These are phyloP conservation scores for Pelargonium nanum DNA, from an alignment of 345 rosid species.

Conservation along the genomic window DNA sequence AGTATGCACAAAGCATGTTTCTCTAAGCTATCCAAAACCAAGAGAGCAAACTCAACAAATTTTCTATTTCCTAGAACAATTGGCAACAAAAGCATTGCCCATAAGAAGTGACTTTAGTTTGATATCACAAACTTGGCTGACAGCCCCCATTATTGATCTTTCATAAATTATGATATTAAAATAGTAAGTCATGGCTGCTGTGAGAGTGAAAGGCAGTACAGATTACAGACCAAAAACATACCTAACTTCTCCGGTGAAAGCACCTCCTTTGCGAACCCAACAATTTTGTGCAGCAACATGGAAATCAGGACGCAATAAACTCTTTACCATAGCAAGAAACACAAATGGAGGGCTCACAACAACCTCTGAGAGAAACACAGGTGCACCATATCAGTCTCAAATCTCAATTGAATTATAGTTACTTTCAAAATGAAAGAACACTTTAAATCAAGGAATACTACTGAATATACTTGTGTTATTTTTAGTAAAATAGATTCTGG, in stretches of 20 bases:
- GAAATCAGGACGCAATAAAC: slow-evolving; percentile 51
- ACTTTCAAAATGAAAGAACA: neutral
- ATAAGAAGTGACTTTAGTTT: too few species aligned
- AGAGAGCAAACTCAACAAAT: too few species aligned
- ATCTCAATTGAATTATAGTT: too few species aligned
- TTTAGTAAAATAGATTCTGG: too few species aligned
- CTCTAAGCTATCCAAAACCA: too few species aligned
- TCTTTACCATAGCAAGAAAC: slow-evolving; percentile 64
- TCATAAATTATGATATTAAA: neutral
- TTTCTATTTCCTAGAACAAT: too few species aligned
- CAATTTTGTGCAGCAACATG: slow-evolving; percentile 90
- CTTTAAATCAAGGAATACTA: neutral
- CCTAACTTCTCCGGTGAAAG: slow-evolving; percentile 95
- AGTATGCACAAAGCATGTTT: too few species aligned
- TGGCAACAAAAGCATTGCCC: too few species aligned
- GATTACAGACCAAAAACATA: slow-evolving; percentile 5
- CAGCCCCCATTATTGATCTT: neutral
- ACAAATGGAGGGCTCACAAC: slow-evolving; percentile 82
- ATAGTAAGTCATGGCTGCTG: neutral
- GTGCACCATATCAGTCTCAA: neutral
- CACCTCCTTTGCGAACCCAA: slow-evolving; percentile 94
- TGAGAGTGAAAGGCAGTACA: neutral
- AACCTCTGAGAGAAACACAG: slow-evolving; percentile 41
- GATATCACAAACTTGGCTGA: too few species aligned
- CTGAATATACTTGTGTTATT: neutral